Evolutionary conservation across 768 basidiomycete genomes (phyloP), one percentile per base, ranked within the genome.

Genomic region (Tulasnella sp.): DNA sequence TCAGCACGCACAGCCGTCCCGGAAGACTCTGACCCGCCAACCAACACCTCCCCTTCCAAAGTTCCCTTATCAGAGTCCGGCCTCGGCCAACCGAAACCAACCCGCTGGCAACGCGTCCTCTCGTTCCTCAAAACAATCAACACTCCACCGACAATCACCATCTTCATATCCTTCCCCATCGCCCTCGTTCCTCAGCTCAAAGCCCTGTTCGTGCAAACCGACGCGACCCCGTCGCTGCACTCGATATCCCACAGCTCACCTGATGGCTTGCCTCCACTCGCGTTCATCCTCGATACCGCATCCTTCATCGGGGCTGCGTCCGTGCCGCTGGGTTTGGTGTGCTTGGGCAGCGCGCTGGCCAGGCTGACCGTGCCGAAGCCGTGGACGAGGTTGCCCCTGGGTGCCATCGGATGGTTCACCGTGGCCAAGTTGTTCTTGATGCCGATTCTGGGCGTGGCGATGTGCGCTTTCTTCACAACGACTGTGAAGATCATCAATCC

Each of bases 231-330:
- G 4, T 18, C 64, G 7, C 20, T 69, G 12, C 64, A 69, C 16
- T 69, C 64, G 11, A 69, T 69, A 37, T 69, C 64, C 31, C 64
- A 69, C 64, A 72, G 86, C 34, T 91, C 91, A 0, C 93, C 93
- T 0, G 93, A 93, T 82, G 92, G 92, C 0, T 87, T 89, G 81
- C 92, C 93, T 1, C 92, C 92, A 0, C 89, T 93, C 24, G 88
- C 90, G 0, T 89, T 93, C 81, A 69, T 93, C 50, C 83, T 91
- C 79, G 90, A 92, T 79, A 89, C 90, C 0, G 85, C 89, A 0
- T 84, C 86, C 1, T 93, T 93, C 82, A 87, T 93, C 50, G 92
- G 93, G 0, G 89, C 85, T 1, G 92, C 92, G 1, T 89, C 90
- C 4, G 90, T 94, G 0, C 93, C 93, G 0, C 82, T 93, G 1